Percentiles rank a stretch among this genome's conserved stretches.
phyloP scores from a whole-genome alignment of 2,329 filamentous ascomycete genomes.

The Talaromyces marneffei region DNA sequence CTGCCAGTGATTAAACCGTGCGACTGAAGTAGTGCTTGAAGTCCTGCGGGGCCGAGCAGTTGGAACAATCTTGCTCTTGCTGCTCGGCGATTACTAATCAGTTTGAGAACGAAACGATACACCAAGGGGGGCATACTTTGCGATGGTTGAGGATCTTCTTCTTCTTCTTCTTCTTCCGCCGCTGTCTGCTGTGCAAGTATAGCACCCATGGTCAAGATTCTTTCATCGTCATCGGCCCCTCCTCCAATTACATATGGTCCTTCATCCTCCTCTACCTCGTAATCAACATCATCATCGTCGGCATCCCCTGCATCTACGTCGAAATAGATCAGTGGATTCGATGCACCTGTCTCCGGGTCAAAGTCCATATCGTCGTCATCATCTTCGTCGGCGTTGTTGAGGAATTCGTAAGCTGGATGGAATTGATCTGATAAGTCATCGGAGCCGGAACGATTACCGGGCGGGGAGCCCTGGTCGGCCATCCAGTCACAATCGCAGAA shows the following conservation, averaged over 20 bases:
- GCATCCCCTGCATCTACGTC: conserved; percentile 34
- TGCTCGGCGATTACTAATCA: conserved; percentile 17
- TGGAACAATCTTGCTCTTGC: conserved; percentile 46
- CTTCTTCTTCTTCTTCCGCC: conserved; percentile 10
- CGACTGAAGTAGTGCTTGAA: conserved; percentile 47
- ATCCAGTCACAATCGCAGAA: conserved; percentile 18
- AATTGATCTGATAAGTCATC: conserved; percentile 25
- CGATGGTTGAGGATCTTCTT: conserved; percentile 11
- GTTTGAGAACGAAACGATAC: not conserved
- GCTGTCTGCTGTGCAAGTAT: not conserved
- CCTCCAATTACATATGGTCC: too few species aligned
- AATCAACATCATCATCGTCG: conserved; percentile 26
- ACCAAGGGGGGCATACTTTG: not conserved
- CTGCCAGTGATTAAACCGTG: conserved; percentile 24
- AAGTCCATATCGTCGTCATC: conserved; percentile 48
- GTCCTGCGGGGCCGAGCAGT: conserved; percentile 48
- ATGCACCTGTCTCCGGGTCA: conserved; percentile 39
- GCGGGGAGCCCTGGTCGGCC: conserved; percentile 24
- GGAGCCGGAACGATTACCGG: conserved; percentile 21
- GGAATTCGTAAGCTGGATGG: conserved; percentile 34
- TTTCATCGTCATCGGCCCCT: conserved; percentile 22
- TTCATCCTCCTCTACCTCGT: conserved; percentile 30
- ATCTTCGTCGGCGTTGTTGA: conserved; percentile 23
- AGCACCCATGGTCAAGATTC: not conserved
- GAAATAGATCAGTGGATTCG: conserved; percentile 30